Evolutionary conservation across 2,329 filamentous ascomycete species (phyloP).

Genomic region (Aureobasidium sp.): DNA sequence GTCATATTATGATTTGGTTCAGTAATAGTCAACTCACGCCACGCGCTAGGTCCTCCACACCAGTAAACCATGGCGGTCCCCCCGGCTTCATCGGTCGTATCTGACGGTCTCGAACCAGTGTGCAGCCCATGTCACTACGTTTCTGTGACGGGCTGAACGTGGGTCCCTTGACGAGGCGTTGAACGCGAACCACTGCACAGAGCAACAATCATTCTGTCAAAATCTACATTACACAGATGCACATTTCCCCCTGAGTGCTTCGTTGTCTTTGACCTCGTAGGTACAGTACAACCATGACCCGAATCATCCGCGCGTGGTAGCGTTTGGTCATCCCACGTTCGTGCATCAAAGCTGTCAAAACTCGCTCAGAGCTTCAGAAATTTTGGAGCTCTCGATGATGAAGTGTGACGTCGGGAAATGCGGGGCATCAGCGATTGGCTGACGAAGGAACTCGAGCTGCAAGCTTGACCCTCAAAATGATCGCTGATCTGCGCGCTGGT

Average conservation of each 20-base stretch:
- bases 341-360: constrained; percentile 5
- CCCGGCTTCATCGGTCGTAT: neutral
- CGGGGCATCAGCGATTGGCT: neutral
- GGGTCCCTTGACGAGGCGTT: too few relatives aligned
- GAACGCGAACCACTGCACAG: neutral
- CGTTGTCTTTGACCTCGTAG: too few relatives aligned
- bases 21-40: constrained; percentile 7
- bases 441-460: neutral
- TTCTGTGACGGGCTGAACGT: neutral
- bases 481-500: constrained; percentile 10
- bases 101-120: neutral
- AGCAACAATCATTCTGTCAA: neutral
- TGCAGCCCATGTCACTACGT: constrained; percentile 2
- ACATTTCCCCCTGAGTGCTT: neutral
- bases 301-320: neutral
- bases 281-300: neutral
- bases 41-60: constrained; percentile 1
- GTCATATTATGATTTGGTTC: constrained; percentile 9
- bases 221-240: neutral
- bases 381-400: constrained; percentile 12
- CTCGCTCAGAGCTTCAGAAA: neutral
- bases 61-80: too few relatives aligned
- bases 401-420: neutral
- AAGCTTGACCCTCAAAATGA: neutral
- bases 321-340: neutral